These are phyloP conservation scores for Lipomyces spencermartinsiae DNA, from an alignment of 805 yeast genomes.

Conservation along the genomic window DNA sequence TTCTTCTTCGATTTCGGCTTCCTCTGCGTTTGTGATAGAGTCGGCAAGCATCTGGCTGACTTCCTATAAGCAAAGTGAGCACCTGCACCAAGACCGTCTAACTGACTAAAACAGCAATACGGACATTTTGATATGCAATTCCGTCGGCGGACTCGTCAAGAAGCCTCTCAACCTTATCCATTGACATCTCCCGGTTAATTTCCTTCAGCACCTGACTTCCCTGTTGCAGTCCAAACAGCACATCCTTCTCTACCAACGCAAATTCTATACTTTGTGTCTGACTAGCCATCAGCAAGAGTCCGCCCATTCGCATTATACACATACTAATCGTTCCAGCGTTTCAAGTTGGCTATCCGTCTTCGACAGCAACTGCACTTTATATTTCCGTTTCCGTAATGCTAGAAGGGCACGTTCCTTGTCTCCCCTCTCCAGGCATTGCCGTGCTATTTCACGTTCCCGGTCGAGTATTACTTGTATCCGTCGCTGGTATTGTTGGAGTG, in stretches of 20 bases:
- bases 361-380: conserved; percentile 73
- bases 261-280: conserved; percentile 66
- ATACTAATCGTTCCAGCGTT: conserved; percentile 77
- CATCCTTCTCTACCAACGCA: conserved; percentile 86
- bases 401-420: conserved; percentile 68
- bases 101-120: conserved; percentile 43
- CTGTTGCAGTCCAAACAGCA: conserved; percentile 75
- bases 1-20: conserved; percentile 45
- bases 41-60: conserved; percentile 48
- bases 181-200: conserved; percentile 76
- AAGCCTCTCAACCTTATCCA: conserved; percentile 78
- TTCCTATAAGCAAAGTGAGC: conserved; percentile 40
- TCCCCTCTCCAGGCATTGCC: conserved; percentile 57
- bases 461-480: conserved; percentile 63
- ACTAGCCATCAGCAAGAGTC: background rate
- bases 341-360: conserved; percentile 80
- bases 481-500: conserved; percentile 71
- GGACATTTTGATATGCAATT: conserved; percentile 67
- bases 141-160: conserved; percentile 88
- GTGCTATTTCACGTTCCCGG: conserved; percentile 68
- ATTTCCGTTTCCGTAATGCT: conserved; percentile 76
- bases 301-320: conserved; percentile 47
- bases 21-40: conserved; percentile 49
- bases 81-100: background rate
- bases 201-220: conserved; percentile 80